Percentiles rank a stretch among this genome's conserved stretches.
These are phyloP conservation scores for Miscanthus lutarioriparius DNA, from an alignment of 176 grass and related monocot genomes.

Conservation along the genomic window DNA sequence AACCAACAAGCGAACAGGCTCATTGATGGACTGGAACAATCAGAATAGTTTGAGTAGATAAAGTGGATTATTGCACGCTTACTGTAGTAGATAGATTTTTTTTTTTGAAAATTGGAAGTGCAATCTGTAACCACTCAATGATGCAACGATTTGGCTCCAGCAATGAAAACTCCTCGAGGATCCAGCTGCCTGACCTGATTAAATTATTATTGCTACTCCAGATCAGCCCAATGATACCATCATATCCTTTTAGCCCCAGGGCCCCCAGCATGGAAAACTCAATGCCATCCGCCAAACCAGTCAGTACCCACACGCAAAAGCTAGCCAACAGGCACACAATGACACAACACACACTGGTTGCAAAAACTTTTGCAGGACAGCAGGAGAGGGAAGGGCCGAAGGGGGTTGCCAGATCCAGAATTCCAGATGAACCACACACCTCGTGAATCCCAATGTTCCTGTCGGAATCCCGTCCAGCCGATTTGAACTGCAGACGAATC, in stretches of 20 bases:
- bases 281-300: background rate
- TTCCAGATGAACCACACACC: background rate
- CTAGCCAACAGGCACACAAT: background rate
- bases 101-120: background rate
- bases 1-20: no score
- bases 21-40: no score
- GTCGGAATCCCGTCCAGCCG: background rate
- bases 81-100: no score
- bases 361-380: background rate
- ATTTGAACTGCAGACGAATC: background rate
- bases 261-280: background rate
- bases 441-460: slow-evolving; percentile 6
- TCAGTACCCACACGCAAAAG: background rate
- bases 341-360: background rate
- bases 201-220: background rate
- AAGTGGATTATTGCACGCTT: no score
- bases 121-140: background rate
- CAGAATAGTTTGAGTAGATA: background rate
- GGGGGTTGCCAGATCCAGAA: no score
- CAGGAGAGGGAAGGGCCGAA: background rate
- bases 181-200: background rate
- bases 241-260: no score
- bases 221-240: background rate
- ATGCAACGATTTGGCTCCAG: background rate
- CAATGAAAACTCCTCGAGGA: background rate